phyloP scores from a whole-genome alignment of 2,329 filamentous ascomycete species.

The Alternaria solani region DNA sequence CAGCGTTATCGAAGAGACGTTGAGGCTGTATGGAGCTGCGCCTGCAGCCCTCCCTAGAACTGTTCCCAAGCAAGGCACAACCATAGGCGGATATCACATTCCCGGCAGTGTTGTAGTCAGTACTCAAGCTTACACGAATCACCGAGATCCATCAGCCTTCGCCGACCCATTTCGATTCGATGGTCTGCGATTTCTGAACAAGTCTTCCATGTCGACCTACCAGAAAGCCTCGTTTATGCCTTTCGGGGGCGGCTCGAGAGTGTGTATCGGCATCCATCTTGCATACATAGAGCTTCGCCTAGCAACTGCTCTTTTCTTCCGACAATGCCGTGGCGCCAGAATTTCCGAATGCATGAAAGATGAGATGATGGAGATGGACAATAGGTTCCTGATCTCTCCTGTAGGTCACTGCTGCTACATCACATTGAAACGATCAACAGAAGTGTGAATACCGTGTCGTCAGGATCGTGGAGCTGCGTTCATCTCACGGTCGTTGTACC shows the following conservation, averaged over 20 bases:
- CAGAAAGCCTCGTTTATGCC: conserved; percentile 67
- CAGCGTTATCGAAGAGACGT: conserved; percentile 51
- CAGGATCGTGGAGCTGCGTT: not conserved
- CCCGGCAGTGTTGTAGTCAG: conserved; percentile 48
- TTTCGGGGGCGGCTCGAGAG: conserved; percentile 71
- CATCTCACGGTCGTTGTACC: too few relatives aligned
- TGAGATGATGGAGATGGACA: conserved; percentile 52
- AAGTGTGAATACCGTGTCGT: not conserved
- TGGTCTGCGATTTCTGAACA: conserved; percentile 40
- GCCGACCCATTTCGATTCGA: conserved; percentile 40
- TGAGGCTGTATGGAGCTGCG: conserved; percentile 49
- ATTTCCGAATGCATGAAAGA: conserved; percentile 39
- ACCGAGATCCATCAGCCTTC: conserved; percentile 43
- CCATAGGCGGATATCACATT: conserved; percentile 47
- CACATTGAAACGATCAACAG: conserved; percentile 11
- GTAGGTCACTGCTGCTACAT: conserved; percentile 53
- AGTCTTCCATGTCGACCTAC: conserved; percentile 19
- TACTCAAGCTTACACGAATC: conserved; percentile 52
- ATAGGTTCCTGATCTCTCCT: conserved; percentile 53
- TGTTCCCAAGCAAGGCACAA: conserved; percentile 45
- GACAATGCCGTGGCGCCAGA: conserved; percentile 47
- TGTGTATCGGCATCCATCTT: conserved; percentile 73
- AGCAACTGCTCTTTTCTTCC: conserved; percentile 60
- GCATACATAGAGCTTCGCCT: conserved; percentile 65
- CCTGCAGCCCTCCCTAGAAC: conserved; percentile 48